Percentiles rank a stretch among this genome's conserved stretches.
phyloP scores from a whole-genome alignment of 1,284 basidiomycete species.

The Tilletia walkeri region DNA sequence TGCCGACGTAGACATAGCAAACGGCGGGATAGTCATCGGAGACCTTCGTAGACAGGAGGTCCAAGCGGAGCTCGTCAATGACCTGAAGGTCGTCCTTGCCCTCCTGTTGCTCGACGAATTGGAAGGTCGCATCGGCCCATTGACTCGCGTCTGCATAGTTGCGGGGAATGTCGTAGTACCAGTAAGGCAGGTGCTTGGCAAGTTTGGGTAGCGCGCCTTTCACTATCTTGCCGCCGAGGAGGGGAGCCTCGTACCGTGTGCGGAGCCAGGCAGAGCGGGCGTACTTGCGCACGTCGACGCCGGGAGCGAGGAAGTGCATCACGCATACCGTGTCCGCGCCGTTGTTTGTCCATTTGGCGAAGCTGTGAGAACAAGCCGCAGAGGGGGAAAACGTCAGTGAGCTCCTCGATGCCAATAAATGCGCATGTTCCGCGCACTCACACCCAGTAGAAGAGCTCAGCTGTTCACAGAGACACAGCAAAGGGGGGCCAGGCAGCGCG shows the following conservation, averaged over 20 bases:
- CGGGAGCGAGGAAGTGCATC: constrained; percentile 3
- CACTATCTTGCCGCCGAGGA: neutral
- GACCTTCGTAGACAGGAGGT: neutral
- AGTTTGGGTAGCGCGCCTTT: constrained; percentile 7
- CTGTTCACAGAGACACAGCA: neutral
- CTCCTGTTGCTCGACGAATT: neutral
- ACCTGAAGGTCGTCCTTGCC: neutral
- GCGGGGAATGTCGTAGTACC: constrained; percentile 1
- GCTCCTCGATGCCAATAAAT: neutral
- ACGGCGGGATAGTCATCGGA: constrained; percentile 7
- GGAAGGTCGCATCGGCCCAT: constrained; percentile 14
- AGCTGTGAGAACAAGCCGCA: neutral
- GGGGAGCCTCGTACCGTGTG: constrained; percentile 1
- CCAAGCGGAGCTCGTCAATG: constrained; percentile 4
- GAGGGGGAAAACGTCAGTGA: neutral
- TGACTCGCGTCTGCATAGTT: neutral
- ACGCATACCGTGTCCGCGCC: neutral
- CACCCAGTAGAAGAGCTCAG: constrained; percentile 15
- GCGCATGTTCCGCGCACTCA: neutral
- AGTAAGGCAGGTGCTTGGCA: constrained; percentile 1
- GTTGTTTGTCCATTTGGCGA: constrained; percentile 12
- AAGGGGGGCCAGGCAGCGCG: neutral
- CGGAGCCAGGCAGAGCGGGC: constrained; percentile 11
- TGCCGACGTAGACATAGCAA: constrained; percentile 1
- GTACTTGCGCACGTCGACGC: constrained; percentile 12